Evolutionary conservation across 768 basidiomycete genomes (phyloP), one percentile per base, ranked within the genome.

Genomic region (Boletus vermiculosoides): DNA sequence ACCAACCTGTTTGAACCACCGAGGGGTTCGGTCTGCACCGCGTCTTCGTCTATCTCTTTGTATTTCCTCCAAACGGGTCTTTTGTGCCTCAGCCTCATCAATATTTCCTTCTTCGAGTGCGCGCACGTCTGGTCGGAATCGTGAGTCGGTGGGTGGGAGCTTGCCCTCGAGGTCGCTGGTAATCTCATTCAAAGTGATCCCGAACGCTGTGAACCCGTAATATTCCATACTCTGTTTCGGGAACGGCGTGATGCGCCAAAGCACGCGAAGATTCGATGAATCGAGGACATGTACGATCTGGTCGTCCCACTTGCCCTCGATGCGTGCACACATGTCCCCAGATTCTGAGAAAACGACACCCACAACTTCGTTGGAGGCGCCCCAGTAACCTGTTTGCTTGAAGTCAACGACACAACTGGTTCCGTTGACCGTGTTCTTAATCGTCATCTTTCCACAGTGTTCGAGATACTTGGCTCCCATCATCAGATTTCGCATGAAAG

Each of bases 271-370:
- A 68, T 87, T 83, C 3, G 83, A 85, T 18, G 81, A 75, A 67
- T 87, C 87, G 28, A 87, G 75, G 46, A 81, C 81, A 60, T 84
- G 85, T n/a, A 83, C 81, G 57, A 94, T 72, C 62, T 85, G 84
- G 56, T 93, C 88, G 66, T 94, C 89, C 93, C 92, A 95, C 70
- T 88, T 92, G 46, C 92, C 92, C 70, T 93, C 91, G n/a, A 94
- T 73, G 39, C 80, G 79, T 36, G 86, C 79, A 18, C 81, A 72
- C 12, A 80, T 73, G 8, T 83, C 73, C 23, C 86, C 87, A 34
- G 77, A 74, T 18, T 78, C 60, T 25, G 81, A 81, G 55, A 82
- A 69, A 28, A 92, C 77, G 6, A 76, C 68, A 6, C 89, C 92
- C 22, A 80, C 74, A 48, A 94, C 84, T 41, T 85, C 78, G 61